Percentiles rank a stretch among this genome's conserved stretches.
These are phyloP conservation scores for Cladophialophora carrionii DNA, from an alignment of 2,329 filamentous ascomycete species.

Conservation along the genomic window DNA sequence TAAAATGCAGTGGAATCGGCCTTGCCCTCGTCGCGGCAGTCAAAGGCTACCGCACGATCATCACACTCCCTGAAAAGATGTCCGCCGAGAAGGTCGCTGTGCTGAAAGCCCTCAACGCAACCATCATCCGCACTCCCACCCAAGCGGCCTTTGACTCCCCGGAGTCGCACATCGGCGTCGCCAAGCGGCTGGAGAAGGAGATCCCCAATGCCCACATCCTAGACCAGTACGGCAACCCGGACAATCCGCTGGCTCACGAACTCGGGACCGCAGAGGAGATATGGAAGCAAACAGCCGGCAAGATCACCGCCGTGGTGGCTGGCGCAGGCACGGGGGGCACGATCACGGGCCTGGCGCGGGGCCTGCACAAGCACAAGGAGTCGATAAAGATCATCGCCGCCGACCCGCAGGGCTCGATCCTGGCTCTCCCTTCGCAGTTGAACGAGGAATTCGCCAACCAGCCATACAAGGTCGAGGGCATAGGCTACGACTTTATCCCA, in stretches of 20 bases:
- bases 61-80: conserved; percentile 99
- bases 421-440: conserved; percentile 77
- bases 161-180: conserved; percentile 96
- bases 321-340: conserved; percentile 95
- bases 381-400: conserved; percentile 87
- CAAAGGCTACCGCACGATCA: conserved; percentile 96
- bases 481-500: conserved; percentile 97
- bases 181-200: conserved; percentile 85
- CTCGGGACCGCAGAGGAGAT: conserved; percentile 94
- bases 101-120: conserved; percentile 87
- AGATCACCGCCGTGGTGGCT: conserved; percentile 80
- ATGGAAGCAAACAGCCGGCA: conserved; percentile 84
- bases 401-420: conserved; percentile 87
- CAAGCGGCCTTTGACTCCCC: conserved; percentile 93
- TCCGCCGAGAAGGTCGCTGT: conserved; percentile 97
- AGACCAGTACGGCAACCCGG: conserved; percentile 88
- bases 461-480: conserved; percentile 96
- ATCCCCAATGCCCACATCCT: conserved; percentile 96
- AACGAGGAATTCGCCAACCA: conserved; percentile 82
- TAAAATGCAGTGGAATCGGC: conserved; percentile 72
- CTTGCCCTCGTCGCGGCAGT: conserved; percentile 91
- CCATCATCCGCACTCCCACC: conserved; percentile 96
- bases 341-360: conserved; percentile 83
- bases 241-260: conserved; percentile 95
- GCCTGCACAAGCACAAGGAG: conserved; percentile 83